Evolutionary conservation across 2,329 filamentous ascomycete species (phyloP), one percentile per base, ranked within the genome.

Genomic region (Botrytis squamosa): DNA sequence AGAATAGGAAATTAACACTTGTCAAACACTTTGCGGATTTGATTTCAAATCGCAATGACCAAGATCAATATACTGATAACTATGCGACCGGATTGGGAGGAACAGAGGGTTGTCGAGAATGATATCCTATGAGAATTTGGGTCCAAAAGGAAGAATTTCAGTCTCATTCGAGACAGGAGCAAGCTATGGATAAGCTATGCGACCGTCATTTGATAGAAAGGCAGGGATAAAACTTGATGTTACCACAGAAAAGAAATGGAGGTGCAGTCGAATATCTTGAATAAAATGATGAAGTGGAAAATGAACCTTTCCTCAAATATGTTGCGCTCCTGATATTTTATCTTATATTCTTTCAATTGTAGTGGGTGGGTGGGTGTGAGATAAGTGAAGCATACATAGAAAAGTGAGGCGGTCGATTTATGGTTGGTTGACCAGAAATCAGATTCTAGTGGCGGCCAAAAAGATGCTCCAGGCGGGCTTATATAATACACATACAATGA

Each of bases 1-100:
- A 78, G 75, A 78, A 74, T 69, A 79, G 75, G 74, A 63, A 80
- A 71, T 76, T 76, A 77, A 75, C 71, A 76, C 73, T 71, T 75
- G 75, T 67, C 69, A 75, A 73, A 77, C 77, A 77, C 79, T 76
- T 72, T 76, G 70, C 55, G 70, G 74, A 76, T 75, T 62, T 71
- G 70, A 60, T 74, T 76, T 74, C 76, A 78, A 69, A 71, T 77
- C 77, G 79, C 77, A 79, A 77, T 60, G 73, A 76, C 75, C 72
- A 77, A 76, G 74, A 74, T 74, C 75, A 74, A 74, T 74, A 70
- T 67, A 52, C 42, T 70, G 52, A 33, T 70, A 38, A 64, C 42
- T 75, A 70, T 74, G 69, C 65, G 72, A 75, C 68, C 40, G 40
- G 42, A 38, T 63, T 64, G 33, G 44, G 40, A 44, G 38, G 71